Evolutionary conservation across 2,329 filamentous ascomycete genomes (phyloP).

Genomic region (Exophiala spinifera): DNA sequence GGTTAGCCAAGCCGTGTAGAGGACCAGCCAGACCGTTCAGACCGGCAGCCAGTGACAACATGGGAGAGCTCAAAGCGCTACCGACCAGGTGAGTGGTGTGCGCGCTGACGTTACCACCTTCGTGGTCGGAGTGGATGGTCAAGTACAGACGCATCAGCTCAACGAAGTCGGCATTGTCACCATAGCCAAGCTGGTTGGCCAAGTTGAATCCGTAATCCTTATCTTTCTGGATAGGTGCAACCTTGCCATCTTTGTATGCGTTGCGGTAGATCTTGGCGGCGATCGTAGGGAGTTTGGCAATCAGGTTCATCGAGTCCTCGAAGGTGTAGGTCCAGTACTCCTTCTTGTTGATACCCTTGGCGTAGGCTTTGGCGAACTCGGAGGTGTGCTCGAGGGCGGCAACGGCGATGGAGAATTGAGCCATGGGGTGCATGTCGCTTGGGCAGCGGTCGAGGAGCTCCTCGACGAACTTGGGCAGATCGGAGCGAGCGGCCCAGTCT

Average conservation of each 20-base stretch:
- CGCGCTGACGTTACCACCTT: slow-evolving; percentile 97
- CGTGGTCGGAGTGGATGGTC: slow-evolving; percentile 99
- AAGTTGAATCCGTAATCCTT: slow-evolving; percentile 99
- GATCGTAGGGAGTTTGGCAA: slow-evolving; percentile 98
- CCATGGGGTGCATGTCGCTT: slow-evolving; percentile 98
- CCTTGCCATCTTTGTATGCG: slow-evolving; percentile 99
- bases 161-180: slow-evolving; percentile 91
- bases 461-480: slow-evolving; percentile 96
- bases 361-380: slow-evolving; percentile 96
- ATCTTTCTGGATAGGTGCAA: slow-evolving; percentile 91
- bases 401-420: slow-evolving; percentile 96
- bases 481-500: slow-evolving; percentile 97
- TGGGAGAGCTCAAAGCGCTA: slow-evolving; percentile 92
- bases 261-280: slow-evolving; percentile 99
- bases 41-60: slow-evolving; percentile 93
- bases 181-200: slow-evolving; percentile 97
- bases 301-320: slow-evolving; percentile 99
- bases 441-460: slow-evolving; percentile 99
- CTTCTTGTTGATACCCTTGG: slow-evolving; percentile 98
- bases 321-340: slow-evolving; percentile 99
- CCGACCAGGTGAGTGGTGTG: slow-evolving; percentile 99
- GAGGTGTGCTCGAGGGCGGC: slow-evolving; percentile 98
- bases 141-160: slow-evolving; percentile 99
- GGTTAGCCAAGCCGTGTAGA: slow-evolving; percentile 98
- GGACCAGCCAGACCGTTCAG: slow-evolving; percentile 97